Percentiles rank a stretch among this genome's conserved stretches.
phyloP scores from a whole-genome alignment of 768 basidiomycete species.

The Lactarius hengduanensis region DNA sequence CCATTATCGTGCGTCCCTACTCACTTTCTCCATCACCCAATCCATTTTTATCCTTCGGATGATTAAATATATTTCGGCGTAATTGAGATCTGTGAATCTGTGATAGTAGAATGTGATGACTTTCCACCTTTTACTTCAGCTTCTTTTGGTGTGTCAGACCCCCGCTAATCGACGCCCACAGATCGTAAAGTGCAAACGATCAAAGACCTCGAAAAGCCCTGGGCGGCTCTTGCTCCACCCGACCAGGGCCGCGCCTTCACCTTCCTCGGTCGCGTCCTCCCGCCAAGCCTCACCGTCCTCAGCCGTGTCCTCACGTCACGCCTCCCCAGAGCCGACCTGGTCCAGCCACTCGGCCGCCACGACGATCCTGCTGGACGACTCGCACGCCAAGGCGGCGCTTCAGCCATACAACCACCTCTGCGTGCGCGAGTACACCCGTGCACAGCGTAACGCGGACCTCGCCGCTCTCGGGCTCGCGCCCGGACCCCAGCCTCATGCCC shows the following conservation, averaged over 20 bases:
- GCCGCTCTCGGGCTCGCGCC: slow-evolving; percentile 27
- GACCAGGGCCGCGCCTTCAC: not conserved
- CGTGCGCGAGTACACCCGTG: slow-evolving; percentile 61
- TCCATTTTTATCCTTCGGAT: not conserved
- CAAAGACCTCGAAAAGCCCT: slow-evolving; percentile 75
- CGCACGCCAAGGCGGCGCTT: slow-evolving; percentile 52
- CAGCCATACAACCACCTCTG: slow-evolving; percentile 85
- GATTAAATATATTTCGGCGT: not conserved
- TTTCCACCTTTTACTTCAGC: not conserved
- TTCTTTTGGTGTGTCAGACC: slow-evolving; percentile 26
- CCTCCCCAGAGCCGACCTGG: not conserved
- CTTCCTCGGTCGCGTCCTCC: not conserved
- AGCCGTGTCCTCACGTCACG: not conserved
- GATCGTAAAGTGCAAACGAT: slow-evolving; percentile 50
- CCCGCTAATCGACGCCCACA: slow-evolving; percentile 12
- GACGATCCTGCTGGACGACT: slow-evolving; percentile 54
- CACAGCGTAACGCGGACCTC: slow-evolving; percentile 43
- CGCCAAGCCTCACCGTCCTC: not conserved
- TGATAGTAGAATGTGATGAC: slow-evolving; percentile 28
- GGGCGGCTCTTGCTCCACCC: slow-evolving; percentile 43
- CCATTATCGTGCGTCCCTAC: slow-evolving; percentile 63
- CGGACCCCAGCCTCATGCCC: not conserved
- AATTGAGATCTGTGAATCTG: not conserved
- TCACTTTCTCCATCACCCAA: not conserved
- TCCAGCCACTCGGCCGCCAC: slow-evolving; percentile 43